These are phyloP conservation scores for Medicago arabica DNA, from an alignment of 306 rosid genomes.

Conservation along the genomic window DNA sequence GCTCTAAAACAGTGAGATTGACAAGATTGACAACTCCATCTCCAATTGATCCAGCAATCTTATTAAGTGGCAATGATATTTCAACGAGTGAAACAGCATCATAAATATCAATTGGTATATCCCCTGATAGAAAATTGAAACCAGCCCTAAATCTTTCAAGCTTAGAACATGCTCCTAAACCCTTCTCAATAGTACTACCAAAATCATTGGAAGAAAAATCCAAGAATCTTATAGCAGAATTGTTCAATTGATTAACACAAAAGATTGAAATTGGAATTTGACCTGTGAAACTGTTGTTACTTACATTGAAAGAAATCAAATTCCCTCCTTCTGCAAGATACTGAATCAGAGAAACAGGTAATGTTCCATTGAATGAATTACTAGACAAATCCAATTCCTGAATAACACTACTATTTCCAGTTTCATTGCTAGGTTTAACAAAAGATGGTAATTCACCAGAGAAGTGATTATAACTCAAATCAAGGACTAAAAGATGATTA, in stretches of 20 bases:
- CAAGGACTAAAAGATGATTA: slow-evolving; percentile 54
- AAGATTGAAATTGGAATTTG: slow-evolving; percentile 57
- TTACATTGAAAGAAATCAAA: slow-evolving; percentile 72
- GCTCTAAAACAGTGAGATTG: slow-evolving; percentile 71
- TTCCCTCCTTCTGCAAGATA: slow-evolving; percentile 45
- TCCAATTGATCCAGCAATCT: slow-evolving; percentile 59
- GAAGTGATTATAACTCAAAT: slow-evolving; percentile 63
- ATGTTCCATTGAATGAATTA: slow-evolving; percentile 64
- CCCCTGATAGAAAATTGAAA: slow-evolving; percentile 66
- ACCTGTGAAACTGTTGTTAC: slow-evolving; percentile 80
- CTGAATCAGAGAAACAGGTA: slow-evolving; percentile 57
- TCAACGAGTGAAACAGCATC: slow-evolving; percentile 51
- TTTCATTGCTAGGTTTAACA: slow-evolving; percentile 9
- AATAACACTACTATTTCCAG: slow-evolving; percentile 6
- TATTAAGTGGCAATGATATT: slow-evolving; percentile 70
- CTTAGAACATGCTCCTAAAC: slow-evolving; percentile 68
- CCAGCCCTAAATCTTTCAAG: slow-evolving; percentile 80
- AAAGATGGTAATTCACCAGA: slow-evolving; percentile 49
- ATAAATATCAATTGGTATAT: slow-evolving; percentile 69
- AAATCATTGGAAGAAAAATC: slow-evolving; percentile 77
- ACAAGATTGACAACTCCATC: slow-evolving; percentile 54
- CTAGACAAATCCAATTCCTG: slow-evolving; percentile 73
- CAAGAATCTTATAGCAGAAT: slow-evolving; percentile 54
- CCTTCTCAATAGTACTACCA: slow-evolving; percentile 51
- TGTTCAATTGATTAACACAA: slow-evolving; percentile 39